Base-by-base conservation (phyloP, 164 flowering plant species). In the grape (Vitis vinifera) region DNA sequence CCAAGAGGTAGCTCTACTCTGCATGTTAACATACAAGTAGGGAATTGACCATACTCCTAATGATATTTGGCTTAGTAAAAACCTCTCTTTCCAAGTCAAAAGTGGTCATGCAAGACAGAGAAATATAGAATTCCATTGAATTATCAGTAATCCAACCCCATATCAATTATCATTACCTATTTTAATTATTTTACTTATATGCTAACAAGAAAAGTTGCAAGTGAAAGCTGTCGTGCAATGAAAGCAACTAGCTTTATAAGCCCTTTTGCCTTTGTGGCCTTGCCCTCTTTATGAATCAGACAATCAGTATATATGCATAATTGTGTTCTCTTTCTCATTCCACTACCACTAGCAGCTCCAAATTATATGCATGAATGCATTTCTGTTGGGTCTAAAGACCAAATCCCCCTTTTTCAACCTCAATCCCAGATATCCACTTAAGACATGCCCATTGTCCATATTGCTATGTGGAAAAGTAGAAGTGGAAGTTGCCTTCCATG, bases 251-350 rank as follows among this genome's bases (percentile, higher is more conserved):
- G 65, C 65, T 62, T 62, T 62, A 62, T 5, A 10, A 14, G 8
- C 51, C 51, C 47, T 62, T 62, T 62, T 19, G 56, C 56, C 23
- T 17, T 62, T 47, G 23, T 44, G 47, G 51, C 65, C 48, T 62
- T 62, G 51, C 51, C 64, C 50, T 16, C 65, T 29, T 44, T 44
- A 62, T 62, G 65, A 31, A 48, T 62, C 47, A 53, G 56, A 53
- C 56, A 13, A 53, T 53, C 56, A 53, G 15, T 53, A 53, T 53
- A 53, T 53, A 53, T 53, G 16, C n/a, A 62, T 48, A 15, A 62
- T 62, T 29, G 23, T 63, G 51, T 51, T 51, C 19, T 63, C 19
- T 19, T 62, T 62, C 52, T 17, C 55, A 49, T 63, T 23, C 55
- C 66, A 48, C 66, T 49, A 63, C 31, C 55, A 17, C 15, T 63